Conservation (phyloP, 345 rosid species). For the Gossypium arboreum region DNA sequence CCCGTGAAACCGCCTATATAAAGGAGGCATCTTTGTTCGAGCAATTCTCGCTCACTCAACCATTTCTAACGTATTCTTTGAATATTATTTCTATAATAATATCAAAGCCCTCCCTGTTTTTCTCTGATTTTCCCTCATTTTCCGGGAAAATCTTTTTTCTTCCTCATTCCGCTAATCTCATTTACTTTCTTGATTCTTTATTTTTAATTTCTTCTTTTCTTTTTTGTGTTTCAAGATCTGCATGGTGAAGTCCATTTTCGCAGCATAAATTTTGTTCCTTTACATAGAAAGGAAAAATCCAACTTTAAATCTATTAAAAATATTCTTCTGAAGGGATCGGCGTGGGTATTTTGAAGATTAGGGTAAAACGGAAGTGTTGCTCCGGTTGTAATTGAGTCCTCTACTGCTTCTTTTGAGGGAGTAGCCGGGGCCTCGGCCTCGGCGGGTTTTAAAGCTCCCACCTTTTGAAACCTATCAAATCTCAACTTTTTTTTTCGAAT, state of each 20-base stretch:
- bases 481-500: conserved; percentile 4
- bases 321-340: conserved; percentile 36
- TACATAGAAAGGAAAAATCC: neutral
- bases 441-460: conserved; percentile 98
- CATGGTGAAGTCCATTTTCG: conserved; percentile 29
- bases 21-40: conserved; percentile 26
- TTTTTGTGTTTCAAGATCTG: conserved; percentile 26
- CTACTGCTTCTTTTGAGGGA: conserved; percentile 94
- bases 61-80: conserved; percentile 17
- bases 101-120: conserved; percentile 5
- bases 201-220: no score
- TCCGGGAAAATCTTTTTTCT: conserved; percentile 22
- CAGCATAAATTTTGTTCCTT: conserved; percentile 15
- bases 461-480: conserved; percentile 35
- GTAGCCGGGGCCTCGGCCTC: conserved; percentile 99
- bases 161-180: neutral
- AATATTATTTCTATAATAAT: neutral
- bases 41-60: conserved; percentile 59
- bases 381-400: conserved; percentile 44
- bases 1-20: conserved; percentile 42
- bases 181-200: neutral
- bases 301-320: neutral
- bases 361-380: conserved; percentile 41
- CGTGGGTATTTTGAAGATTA: conserved; percentile 41
- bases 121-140: conserved; percentile 18